Evolutionary conservation across 164 flowering plant species (phyloP).

Genomic region (Pachysandra terminalis): DNA sequence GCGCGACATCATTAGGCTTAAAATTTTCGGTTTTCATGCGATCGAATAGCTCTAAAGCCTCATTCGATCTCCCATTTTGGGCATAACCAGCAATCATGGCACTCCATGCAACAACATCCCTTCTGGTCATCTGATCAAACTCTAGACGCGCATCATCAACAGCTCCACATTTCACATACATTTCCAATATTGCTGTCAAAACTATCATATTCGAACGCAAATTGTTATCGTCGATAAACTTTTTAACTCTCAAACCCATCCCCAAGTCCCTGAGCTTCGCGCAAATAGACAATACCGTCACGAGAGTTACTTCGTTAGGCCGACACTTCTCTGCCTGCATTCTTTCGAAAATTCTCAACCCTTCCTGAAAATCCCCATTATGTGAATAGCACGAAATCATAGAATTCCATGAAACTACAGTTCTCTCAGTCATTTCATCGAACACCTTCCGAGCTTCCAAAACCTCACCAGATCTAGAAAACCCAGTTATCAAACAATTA

Average conservation of each 20-base stretch:
- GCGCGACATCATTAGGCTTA: conserved; percentile 41
- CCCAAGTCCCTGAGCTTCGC: conserved; percentile 40
- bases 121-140: conserved; percentile 37
- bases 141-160: conserved; percentile 40
- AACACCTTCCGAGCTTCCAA: conserved; percentile 34
- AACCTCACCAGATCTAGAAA: conserved; percentile 36
- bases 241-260: conserved; percentile 40
- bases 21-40: conserved; percentile 29
- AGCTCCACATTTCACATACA: conserved; percentile 51
- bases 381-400: conserved; percentile 48
- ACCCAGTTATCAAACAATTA: conserved; percentile 47
- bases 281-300: conserved; percentile 39
- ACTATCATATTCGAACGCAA: conserved; percentile 31
- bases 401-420: conserved; percentile 49
- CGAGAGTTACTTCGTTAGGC: conserved; percentile 43
- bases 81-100: conserved; percentile 55
- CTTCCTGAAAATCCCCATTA: conserved; percentile 33
- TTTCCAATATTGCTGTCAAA: conserved; percentile 42
- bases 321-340: conserved; percentile 30
- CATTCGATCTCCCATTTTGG: conserved; percentile 47
- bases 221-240: conserved; percentile 30
- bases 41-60: conserved; percentile 45
- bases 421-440: conserved; percentile 36
- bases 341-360: conserved; percentile 31
- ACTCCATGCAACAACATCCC: conserved; percentile 51